These are phyloP conservation scores for Seminavis robusta DNA, from an alignment of 108 stramenopile genomes.

Conservation along the genomic window DNA sequence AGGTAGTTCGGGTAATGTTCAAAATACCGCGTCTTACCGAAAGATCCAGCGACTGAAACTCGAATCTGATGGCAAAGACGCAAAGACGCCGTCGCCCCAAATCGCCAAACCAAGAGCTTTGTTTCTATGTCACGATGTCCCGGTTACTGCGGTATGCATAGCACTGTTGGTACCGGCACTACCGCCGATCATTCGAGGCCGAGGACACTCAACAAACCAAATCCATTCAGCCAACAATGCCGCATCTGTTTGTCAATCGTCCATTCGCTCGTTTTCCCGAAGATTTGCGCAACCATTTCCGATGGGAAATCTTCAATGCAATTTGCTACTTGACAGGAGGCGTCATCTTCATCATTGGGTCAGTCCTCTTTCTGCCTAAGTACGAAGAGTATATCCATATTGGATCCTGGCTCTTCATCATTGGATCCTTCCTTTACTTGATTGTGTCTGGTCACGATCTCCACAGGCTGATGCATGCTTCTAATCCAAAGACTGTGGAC, in stretches of 20 bases:
- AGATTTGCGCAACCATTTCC: neutral
- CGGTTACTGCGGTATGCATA: no score
- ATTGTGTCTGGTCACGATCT: neutral
- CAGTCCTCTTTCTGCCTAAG: neutral
- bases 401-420: neutral
- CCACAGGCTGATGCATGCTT: neutral
- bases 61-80: no score
- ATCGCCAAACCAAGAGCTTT: no score
- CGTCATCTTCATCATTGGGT: neutral
- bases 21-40: no score
- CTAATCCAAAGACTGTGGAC: neutral
- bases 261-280: neutral
- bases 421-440: conserved; percentile 2
- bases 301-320: conserved; percentile 1
- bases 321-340: neutral
- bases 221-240: no score
- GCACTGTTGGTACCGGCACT: no score
- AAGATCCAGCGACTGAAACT: no score
- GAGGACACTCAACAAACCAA: no score
- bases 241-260: conserved; percentile 1
- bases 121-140: no score
- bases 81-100: no score
- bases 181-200: no score
- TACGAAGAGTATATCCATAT: neutral
- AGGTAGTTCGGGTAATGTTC: no score